Evolutionary conservation across 139 green algal genomes (phyloP).

Genomic region (Penium margaritaceum): DNA sequence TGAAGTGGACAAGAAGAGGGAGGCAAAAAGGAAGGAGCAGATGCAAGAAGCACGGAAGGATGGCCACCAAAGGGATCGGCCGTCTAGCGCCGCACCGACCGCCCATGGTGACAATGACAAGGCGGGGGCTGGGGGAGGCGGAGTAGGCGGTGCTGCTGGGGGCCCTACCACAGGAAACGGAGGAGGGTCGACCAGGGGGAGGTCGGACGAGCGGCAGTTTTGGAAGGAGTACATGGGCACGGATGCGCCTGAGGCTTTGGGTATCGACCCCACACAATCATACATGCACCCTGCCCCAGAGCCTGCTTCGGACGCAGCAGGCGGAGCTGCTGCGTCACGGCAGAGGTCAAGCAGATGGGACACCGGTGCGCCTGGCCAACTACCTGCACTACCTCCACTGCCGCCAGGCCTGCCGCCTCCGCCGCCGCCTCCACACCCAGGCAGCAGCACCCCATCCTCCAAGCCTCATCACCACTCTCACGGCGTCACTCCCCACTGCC

Average conservation of each 20-base stretch:
- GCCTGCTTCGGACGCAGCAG: no score
- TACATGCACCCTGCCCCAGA: no score
- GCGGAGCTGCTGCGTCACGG: no score
- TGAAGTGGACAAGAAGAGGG: conserved; percentile 3
- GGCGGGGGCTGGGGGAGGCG: not conserved
- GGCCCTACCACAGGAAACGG: not conserved
- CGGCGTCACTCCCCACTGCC: no score
- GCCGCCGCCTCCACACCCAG: no score
- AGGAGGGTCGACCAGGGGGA: not conserved
- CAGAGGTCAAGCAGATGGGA: no score
- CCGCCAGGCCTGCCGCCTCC: no score
- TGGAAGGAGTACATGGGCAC: conserved; percentile 42
- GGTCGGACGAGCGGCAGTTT: conserved; percentile 31
- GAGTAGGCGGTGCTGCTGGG: not conserved
- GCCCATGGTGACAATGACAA: not conserved
- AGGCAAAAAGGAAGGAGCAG: conserved; percentile 21
- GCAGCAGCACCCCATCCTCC: no score
- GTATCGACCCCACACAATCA: conserved; percentile 26
- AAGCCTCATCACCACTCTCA: no score
- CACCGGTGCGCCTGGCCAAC: no score
- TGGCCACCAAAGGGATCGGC: not conserved
- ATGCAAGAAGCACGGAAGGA: conserved; percentile 3
- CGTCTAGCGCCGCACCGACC: not conserved
- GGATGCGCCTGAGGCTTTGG: conserved; percentile 29
- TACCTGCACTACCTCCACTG: no score